These are phyloP conservation scores for Bifiguratus adelaidae DNA, from an alignment of 192 early-diverging fungal species.

Conservation along the genomic window DNA sequence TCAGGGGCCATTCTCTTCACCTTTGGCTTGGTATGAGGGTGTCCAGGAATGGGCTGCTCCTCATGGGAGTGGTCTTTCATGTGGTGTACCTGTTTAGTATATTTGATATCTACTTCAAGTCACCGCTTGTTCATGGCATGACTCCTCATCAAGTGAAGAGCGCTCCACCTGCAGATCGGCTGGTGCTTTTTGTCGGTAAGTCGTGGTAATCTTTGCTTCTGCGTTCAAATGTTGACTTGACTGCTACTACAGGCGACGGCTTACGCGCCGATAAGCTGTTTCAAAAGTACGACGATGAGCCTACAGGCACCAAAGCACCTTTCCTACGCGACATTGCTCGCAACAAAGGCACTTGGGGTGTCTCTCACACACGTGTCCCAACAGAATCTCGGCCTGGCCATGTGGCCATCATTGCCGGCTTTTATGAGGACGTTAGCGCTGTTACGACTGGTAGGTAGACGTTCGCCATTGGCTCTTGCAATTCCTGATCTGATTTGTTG, in stretches of 20 bases:
- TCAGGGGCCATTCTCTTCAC: too few relatives aligned
- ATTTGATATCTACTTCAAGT: slow-evolving; percentile 99
- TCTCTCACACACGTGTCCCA: slow-evolving; percentile 87
- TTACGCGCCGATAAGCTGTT: slow-evolving; percentile 88
- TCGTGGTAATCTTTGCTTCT: background rate
- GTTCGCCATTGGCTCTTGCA: background rate
- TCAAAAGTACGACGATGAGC: slow-evolving; percentile 45
- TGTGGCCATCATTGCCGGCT: slow-evolving; percentile 95
- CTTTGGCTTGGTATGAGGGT: too few relatives aligned
- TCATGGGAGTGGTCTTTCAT: slow-evolving; percentile 86
- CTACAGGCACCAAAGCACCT: slow-evolving; percentile 40
- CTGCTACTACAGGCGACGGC: slow-evolving; percentile 64
- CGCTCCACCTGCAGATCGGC: slow-evolving; percentile 70
- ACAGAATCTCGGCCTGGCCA: slow-evolving; percentile 95
- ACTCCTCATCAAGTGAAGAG: slow-evolving; percentile 61
- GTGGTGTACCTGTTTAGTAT: slow-evolving; percentile 82
- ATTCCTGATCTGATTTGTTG: background rate
- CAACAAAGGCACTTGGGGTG: slow-evolving; percentile 63
- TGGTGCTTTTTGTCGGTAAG: slow-evolving; percentile 79
- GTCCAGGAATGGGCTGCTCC: slow-evolving; percentile 41
- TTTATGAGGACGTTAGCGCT: slow-evolving; percentile 97
- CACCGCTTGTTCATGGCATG: slow-evolving; percentile 97
- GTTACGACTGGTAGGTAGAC: slow-evolving; percentile 72
- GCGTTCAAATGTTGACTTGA: background rate
- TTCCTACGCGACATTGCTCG: slow-evolving; percentile 42